Base-by-base conservation (phyloP, 1,139 yeast genomes). In the Saccharomyces hybrid region DNA sequence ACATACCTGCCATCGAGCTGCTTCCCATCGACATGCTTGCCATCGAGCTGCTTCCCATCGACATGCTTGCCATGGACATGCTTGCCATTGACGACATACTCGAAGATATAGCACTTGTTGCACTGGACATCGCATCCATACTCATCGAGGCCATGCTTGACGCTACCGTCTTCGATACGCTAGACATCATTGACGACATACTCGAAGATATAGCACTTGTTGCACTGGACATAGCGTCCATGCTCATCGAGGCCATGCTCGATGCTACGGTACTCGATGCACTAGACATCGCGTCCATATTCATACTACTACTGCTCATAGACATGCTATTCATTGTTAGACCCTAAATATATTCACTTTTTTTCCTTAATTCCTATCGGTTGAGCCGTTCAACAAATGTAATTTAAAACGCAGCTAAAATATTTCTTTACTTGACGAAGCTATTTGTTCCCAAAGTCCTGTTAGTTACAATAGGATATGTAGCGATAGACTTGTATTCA, bases 121-220 rank as follows among this genome's bases (percentile, higher is more conserved):
- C 27, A 41, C 24, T 34, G 19, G 51, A 24, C 19, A 27, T 48
- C 5, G 47, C 41, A 11, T 48, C 46, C 50, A 48, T 48, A n/a
- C 50, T 48, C 51, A 49, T 49, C n/a, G 51, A 49, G 4, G 50
- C 29, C 46, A 48, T 48, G 51, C 26, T 8, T 38, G 31, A 28
- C 12, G 41, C 24, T 16, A 38, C 11, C 41, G 28, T 48, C 1
- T 38, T 34, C 19, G 48, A 21, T 24, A 14, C 27, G 28, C 24
- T 34, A 14, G 51, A n/a, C 19, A 27, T 48, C 52, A 50, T 50
- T 24, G 52, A 50, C n/a, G 52, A 42, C 52, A 50, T 50, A 41
- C 21, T 46, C 48, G 44, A 38, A 2, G 51, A 16, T 31, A 49
- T n/a, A 2, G 26, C 47, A 19, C 44, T 12, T 48, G 31, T 12